Percentiles rank a stretch among this genome's conserved stretches.
These are phyloP conservation scores for Lactuca saligna DNA, from an alignment of 129 eudicot genomes.

Conservation along the genomic window DNA sequence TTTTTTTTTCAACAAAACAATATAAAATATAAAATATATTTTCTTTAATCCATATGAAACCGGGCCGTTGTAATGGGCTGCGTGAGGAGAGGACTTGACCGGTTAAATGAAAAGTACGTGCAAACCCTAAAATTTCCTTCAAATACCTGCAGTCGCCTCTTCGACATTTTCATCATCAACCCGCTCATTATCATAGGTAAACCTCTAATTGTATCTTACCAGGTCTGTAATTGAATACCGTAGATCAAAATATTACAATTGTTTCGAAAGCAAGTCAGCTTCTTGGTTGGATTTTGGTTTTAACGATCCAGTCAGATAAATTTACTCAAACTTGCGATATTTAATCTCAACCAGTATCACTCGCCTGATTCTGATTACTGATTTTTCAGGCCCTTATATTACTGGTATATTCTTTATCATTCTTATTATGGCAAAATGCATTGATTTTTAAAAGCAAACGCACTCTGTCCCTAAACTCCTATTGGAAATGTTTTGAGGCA, in stretches of 20 bases:
- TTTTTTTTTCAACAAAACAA: no score
- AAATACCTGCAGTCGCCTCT: slow-evolving; percentile 15
- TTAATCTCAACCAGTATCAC: slow-evolving; percentile 25
- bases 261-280: slow-evolving; percentile 31
- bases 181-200: neutral
- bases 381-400: slow-evolving; percentile 39
- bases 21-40: no score
- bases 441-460: slow-evolving; percentile 15
- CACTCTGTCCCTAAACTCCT: slow-evolving; percentile 44
- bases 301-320: slow-evolving; percentile 17
- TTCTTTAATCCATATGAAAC: neutral
- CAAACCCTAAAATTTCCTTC: slow-evolving; percentile 32
- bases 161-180: neutral
- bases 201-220: neutral
- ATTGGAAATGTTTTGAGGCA: slow-evolving; percentile 38
- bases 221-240: no score
- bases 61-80: slow-evolving; percentile 6
- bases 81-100: neutral
- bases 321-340: slow-evolving; percentile 37
- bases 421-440: neutral
- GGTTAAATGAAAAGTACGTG: neutral
- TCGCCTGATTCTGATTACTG: slow-evolving; percentile 41
- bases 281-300: slow-evolving; percentile 27
- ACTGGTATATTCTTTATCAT: neutral
- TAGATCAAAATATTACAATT: neutral